phyloP scores from a whole-genome alignment of 2,329 filamentous ascomycete genomes.

The Aureobasidium vineae region DNA sequence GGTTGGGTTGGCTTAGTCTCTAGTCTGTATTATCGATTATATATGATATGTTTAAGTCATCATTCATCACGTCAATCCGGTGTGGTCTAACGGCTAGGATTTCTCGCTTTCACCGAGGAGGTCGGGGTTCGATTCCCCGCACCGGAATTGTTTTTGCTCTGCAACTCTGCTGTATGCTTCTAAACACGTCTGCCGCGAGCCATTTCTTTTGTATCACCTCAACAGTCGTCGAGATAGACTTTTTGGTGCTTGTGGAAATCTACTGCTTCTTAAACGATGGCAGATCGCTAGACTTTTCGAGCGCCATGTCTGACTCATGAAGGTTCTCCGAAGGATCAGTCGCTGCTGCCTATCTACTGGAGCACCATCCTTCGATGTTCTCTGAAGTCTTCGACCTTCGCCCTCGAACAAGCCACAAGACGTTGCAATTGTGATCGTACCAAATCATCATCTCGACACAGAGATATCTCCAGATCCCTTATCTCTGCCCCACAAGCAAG shows the following conservation, averaged over 20 bases:
- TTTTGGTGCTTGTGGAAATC: not conserved
- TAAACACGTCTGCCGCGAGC: no score
- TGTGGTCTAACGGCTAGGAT: constrained; percentile 31
- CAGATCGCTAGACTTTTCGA: no score
- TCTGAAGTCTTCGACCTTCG: not conserved
- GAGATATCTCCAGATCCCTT: not conserved
- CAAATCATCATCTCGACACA: not conserved
- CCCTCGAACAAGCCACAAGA: not conserved
- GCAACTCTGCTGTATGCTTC: not conserved
- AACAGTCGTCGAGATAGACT: no score
- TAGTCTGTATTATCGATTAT: no score
- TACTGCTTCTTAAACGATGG: no score
- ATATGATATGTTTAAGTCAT: not conserved
- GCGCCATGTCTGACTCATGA: not conserved
- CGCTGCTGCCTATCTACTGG: not conserved
- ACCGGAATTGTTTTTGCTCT: constrained; percentile 27
- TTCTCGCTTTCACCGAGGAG: constrained; percentile 32
- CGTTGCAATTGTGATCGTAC: not conserved
- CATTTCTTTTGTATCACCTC: no score
- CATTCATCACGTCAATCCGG: constrained; percentile 17
- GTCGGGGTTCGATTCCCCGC: constrained; percentile 33
- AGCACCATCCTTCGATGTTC: not conserved
- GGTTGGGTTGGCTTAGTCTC: no score
- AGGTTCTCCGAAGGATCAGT: not conserved
- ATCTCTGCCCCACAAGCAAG: no score